Evolutionary conservation across 257 asterid species (phyloP), one percentile per base, ranked within the genome.

Genomic region (Nicotiana paniculata): DNA sequence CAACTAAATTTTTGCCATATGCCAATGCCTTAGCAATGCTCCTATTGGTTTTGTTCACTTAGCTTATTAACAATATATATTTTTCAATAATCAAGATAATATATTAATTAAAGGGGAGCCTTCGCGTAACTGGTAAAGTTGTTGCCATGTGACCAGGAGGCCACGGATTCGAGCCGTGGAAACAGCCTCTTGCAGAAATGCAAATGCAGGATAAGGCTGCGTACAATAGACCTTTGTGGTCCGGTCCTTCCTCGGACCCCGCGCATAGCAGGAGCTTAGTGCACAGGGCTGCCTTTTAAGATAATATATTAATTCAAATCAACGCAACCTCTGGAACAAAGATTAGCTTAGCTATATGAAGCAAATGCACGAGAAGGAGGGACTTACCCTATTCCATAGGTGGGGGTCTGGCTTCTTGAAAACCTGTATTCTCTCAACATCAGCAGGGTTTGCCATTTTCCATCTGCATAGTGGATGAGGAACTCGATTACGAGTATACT

Each of bases 331-430:
- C 58, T 53, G 13, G 13, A 3, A 15, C 26, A 6, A n/a, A 58
- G 4, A 58, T 6, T 18, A 18, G 26, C 39, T 24, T 6, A 51
- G 53, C 16, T 3, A 26, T 24, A 53, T 53, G 18, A 53, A 53
- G 4, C 5, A 53, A 53, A 53, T 51, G 63, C 46, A 9, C 3
- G 16, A 75, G 26, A 75, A 26, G 46, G 59, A 32, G 13, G 1
- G 5, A 32, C 89, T 74, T 88, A 95, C 98, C 90, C 93, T 89
- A 53, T 92, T 87, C 98, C 98, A 95, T 26, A 92, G 86, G 70
- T 78, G 87, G 1, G 93, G 96, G 80, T 95, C 97, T 6, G 91
- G 87, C 87, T 88, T 89, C 88, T 92, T 95, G 55, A 86, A 80
- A 66, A 95, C 97, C 85, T 79, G 85, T 33, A 95, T 88, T 66